Percentiles rank a stretch among this genome's conserved stretches.
Conservation (phyloP, 768 basidiomycete genomes). For the Aureoboletus auriporus region DNA sequence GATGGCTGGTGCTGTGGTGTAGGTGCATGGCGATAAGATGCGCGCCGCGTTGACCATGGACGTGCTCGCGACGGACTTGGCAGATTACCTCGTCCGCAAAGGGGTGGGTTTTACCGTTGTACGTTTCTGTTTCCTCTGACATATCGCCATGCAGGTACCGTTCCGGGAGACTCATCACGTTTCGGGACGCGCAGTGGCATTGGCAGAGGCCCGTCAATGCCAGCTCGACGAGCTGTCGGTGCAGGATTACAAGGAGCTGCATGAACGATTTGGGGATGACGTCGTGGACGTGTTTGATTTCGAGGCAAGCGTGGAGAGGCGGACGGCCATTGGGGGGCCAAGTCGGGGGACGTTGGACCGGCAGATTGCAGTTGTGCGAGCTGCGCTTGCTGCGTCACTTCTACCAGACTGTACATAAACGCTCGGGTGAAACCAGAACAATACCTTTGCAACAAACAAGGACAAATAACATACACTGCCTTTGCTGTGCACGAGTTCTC, state of each 20-base stretch:
- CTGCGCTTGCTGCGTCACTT: too few species aligned
- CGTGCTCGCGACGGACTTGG: conserved; percentile 96
- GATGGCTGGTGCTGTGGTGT: neutral
- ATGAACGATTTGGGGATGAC: conserved; percentile 76
- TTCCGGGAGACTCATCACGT: conserved; percentile 99
- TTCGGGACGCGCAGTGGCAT: conserved; percentile 92
- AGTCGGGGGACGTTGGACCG: conserved; percentile 79
- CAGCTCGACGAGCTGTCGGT: conserved; percentile 80
- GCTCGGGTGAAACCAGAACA: too few species aligned
- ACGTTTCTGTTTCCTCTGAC: neutral
- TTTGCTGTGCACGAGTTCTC: too few species aligned
- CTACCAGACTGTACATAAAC: too few species aligned
- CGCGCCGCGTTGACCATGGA: conserved; percentile 89
- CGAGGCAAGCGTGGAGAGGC: conserved; percentile 90
- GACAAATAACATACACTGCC: too few species aligned
- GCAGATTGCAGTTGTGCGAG: conserved; percentile 76
- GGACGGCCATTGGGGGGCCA: conserved; percentile 90
- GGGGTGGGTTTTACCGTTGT: conserved; percentile 57
- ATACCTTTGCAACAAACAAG: too few species aligned
- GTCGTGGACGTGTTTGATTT: conserved; percentile 88
- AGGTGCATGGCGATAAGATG: conserved; percentile 94
- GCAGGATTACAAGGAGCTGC: conserved; percentile 73
- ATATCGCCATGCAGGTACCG: conserved; percentile 59
- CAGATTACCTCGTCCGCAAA: conserved; percentile 98
- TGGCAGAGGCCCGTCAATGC: conserved; percentile 80